These are phyloP conservation scores for Termitomyces heimii DNA, from an alignment of 768 basidiomycete genomes.

Conservation along the genomic window DNA sequence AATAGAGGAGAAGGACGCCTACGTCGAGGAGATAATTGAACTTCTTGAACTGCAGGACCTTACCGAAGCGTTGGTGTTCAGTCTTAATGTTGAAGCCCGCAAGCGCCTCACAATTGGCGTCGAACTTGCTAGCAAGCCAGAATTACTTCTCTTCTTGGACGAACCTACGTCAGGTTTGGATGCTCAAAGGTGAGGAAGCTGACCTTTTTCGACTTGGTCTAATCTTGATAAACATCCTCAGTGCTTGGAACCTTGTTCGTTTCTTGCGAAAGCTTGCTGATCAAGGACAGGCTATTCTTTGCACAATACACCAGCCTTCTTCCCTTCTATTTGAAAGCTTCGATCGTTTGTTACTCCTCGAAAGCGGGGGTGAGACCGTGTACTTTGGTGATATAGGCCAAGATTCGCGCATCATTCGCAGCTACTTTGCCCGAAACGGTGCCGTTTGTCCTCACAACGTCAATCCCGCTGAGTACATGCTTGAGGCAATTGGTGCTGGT, in stretches of 20 bases:
- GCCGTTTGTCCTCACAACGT: constrained; percentile 69
- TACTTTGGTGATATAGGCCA: constrained; percentile 88
- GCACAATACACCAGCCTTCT: constrained; percentile 88
- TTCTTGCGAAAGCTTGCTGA: constrained; percentile 81
- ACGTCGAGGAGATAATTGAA: constrained; percentile 80
- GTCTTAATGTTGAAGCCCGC: constrained; percentile 60
- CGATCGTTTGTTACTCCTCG: constrained; percentile 61
- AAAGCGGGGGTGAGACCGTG: constrained; percentile 84
- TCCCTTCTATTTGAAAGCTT: constrained; percentile 85
- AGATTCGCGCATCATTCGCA: constrained; percentile 60
- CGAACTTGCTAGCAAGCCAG: constrained; percentile 84
- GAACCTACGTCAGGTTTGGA: constrained; percentile 41
- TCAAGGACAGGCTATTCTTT: constrained; percentile 84
- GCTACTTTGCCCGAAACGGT: constrained; percentile 74
- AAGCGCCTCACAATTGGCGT: constrained; percentile 91
- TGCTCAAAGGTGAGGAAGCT: constrained; percentile 28
- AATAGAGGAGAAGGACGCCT: constrained; percentile 68
- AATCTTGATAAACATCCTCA: constrained; percentile 33
- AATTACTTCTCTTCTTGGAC: constrained; percentile 67
- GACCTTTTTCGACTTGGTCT: constrained; percentile 19
- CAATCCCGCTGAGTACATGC: constrained; percentile 78
- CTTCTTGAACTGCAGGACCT: constrained; percentile 80
- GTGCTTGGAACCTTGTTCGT: constrained; percentile 77
- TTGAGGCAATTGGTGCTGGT: constrained; percentile 86
- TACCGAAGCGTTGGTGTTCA: constrained; percentile 76